Conservation (phyloP, 2,329 filamentous ascomycete genomes). For the Aspergillus ruber region DNA sequence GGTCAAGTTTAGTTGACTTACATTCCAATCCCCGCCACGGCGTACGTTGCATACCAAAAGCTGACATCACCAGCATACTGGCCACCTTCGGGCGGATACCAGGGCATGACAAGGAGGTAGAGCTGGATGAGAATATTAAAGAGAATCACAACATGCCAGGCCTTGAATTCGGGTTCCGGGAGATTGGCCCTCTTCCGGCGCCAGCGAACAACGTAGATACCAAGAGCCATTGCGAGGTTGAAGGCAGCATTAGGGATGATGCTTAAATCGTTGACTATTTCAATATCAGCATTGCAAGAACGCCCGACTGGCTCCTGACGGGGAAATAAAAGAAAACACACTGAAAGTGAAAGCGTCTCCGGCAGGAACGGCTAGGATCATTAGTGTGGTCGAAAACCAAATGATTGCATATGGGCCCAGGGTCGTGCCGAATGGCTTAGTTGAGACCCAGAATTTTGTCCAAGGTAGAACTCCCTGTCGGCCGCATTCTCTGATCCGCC, state of each 20-base stretch:
- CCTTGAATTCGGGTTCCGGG: constrained; percentile 47
- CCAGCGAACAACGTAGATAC: constrained; percentile 53
- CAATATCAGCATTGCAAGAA: not conserved
- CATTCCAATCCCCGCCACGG: constrained; percentile 58
- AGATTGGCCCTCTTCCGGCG: constrained; percentile 48
- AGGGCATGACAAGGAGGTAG: constrained; percentile 63
- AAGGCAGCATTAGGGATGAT: constrained; percentile 57
- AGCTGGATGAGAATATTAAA: constrained; percentile 57
- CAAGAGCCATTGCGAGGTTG: constrained; percentile 49
- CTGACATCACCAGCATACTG: constrained; percentile 58
- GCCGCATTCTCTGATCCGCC: constrained; percentile 56
- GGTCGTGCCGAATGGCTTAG: constrained; percentile 58
- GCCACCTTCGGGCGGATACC: constrained; percentile 61
- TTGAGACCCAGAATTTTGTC: constrained; percentile 57
- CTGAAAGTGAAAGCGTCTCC: constrained; percentile 61
- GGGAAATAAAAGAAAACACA: constrained; percentile 16
- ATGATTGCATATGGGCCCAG: constrained; percentile 54
- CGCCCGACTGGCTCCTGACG: not conserved
- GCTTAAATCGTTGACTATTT: constrained; percentile 52
- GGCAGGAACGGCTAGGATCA: constrained; percentile 56
- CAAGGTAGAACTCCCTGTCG: constrained; percentile 56
- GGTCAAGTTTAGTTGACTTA: constrained; percentile 34
- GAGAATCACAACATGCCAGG: constrained; percentile 53
- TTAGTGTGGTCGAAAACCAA: constrained; percentile 52
- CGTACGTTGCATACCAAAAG: constrained; percentile 69